phyloP scores from a whole-genome alignment of 2,329 filamentous ascomycete genomes.

The Fusarium brevicatenulatum region DNA sequence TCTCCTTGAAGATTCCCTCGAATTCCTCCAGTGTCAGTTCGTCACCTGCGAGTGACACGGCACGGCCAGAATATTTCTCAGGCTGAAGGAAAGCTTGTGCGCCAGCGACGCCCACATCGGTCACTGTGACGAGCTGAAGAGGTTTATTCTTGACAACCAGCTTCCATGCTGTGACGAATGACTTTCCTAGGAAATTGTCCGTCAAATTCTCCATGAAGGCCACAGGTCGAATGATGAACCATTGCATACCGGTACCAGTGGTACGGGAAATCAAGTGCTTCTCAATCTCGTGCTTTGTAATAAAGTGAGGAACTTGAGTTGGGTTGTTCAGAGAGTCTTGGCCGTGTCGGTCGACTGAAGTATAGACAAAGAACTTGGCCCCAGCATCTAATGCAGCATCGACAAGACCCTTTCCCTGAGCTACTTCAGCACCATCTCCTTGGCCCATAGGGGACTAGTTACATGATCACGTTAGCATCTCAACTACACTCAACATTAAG shows the following conservation, averaged over 20 bases:
- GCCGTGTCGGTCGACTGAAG: constrained; percentile 69
- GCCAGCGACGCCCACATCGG: constrained; percentile 4
- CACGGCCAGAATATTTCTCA: constrained; percentile 4
- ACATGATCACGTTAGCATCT: not conserved
- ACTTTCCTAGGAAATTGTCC: constrained; percentile 44
- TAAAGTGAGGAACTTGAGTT: constrained; percentile 69
- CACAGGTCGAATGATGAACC: constrained; percentile 52
- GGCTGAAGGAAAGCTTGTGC: constrained; percentile 11
- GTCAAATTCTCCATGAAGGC: constrained; percentile 55
- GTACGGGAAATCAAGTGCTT: constrained; percentile 62
- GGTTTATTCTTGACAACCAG: constrained; percentile 44
- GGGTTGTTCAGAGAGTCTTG: constrained; percentile 60
- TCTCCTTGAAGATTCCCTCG: constrained; percentile 1
- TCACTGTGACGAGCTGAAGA: constrained; percentile 21
- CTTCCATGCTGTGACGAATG: constrained; percentile 49
- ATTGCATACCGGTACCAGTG: constrained; percentile 45
- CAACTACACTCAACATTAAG: not conserved
- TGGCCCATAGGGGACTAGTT: constrained; percentile 2
- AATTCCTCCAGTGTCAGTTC: constrained; percentile 11
- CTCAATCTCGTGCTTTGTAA: constrained; percentile 69
- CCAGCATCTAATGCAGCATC: constrained; percentile 64
- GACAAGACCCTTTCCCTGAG: constrained; percentile 66
- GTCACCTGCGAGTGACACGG: constrained; percentile 11
- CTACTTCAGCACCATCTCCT: constrained; percentile 8
- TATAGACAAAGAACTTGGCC: constrained; percentile 69